Conservation (phyloP, 2,329 filamentous ascomycete genomes). For the Hypoxylon sp. region DNA sequence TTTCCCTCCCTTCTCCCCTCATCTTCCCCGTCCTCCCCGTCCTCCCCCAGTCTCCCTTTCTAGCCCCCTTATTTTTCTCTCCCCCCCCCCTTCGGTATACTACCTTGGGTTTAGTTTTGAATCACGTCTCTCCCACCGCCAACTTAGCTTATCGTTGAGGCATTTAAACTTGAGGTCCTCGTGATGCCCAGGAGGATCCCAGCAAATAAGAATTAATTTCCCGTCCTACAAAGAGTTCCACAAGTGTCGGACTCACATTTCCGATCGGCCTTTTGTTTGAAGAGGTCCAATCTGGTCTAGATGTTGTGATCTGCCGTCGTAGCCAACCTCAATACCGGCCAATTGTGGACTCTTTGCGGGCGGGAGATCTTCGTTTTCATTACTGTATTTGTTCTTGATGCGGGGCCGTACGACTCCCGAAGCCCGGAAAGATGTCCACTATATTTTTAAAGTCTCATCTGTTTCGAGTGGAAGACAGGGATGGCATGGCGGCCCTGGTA, state of each 20-base stretch:
- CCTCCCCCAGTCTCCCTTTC: background rate
- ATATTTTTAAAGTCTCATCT: too few relatives aligned
- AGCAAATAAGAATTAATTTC: slow-evolving; percentile 14
- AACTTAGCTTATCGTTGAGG: slow-evolving; percentile 22
- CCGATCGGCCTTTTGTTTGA: slow-evolving; percentile 15
- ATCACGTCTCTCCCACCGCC: slow-evolving; percentile 17
- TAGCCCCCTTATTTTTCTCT: slow-evolving; percentile 1
- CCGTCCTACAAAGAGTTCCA: background rate
- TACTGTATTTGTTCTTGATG: slow-evolving; percentile 17
- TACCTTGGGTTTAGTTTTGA: slow-evolving; percentile 16
- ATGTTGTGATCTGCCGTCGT: slow-evolving; percentile 19
- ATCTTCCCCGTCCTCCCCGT: slow-evolving; percentile 1
- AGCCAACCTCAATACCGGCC: slow-evolving; percentile 29
- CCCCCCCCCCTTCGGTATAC: slow-evolving; percentile 4
- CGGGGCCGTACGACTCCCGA: slow-evolving; percentile 29
- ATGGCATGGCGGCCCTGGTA: too few relatives aligned
- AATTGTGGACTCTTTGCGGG: slow-evolving; percentile 30
- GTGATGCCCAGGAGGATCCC: slow-evolving; percentile 2
- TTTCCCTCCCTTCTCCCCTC: slow-evolving; percentile 1
- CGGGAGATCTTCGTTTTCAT: slow-evolving; percentile 26
- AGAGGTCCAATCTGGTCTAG: slow-evolving; percentile 17
- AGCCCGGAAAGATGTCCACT: slow-evolving; percentile 16
- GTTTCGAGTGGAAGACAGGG: too few relatives aligned
- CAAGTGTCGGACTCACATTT: slow-evolving; percentile 5
- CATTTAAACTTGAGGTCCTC: slow-evolving; percentile 17